Percentiles rank a stretch among this genome's conserved stretches.
phyloP scores from a whole-genome alignment of 2,329 filamentous ascomycete genomes.

The Elsinoe arachidis region DNA sequence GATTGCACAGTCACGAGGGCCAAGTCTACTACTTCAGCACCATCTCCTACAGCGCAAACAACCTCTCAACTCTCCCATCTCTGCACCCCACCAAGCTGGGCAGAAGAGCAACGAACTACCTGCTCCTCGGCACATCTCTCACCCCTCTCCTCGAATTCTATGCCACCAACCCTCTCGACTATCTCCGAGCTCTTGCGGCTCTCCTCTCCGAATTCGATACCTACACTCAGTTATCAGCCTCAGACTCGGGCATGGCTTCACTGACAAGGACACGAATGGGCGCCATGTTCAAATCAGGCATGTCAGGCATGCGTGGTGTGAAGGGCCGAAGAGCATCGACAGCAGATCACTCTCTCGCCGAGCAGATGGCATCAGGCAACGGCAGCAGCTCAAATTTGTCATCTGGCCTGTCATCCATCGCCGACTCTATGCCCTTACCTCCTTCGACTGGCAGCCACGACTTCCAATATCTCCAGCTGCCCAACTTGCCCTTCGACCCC shows the following conservation, averaged over 20 bases:
- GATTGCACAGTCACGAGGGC: conserved; percentile 67
- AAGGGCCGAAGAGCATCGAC: conserved; percentile 45
- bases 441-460: conserved; percentile 67
- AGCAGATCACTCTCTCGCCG: conserved; percentile 49
- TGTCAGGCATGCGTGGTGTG: conserved; percentile 26
- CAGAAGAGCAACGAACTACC: conserved; percentile 84
- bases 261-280: conserved; percentile 66
- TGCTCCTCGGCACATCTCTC: conserved; percentile 84
- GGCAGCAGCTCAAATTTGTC: conserved; percentile 14
- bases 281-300: conserved; percentile 43
- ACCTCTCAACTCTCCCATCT: conserved; percentile 74
- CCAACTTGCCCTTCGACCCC: conserved; percentile 84
- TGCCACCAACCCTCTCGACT: conserved; percentile 69
- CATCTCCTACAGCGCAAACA: conserved; percentile 75
- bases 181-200: conserved; percentile 75
- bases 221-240: conserved; percentile 77
- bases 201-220: conserved; percentile 87
- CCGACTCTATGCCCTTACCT: conserved; percentile 15
- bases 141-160: conserved; percentile 85
- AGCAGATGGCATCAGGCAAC: conserved; percentile 23
- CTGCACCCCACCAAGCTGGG: conserved; percentile 77
- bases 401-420: conserved; percentile 12
- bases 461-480: conserved; percentile 83
- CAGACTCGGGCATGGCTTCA: conserved; percentile 55
- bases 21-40: conserved; percentile 98